Percentiles rank a stretch among this genome's conserved stretches.
These are phyloP conservation scores for Neoarthrinium moseri DNA, from an alignment of 2,329 filamentous ascomycete species.

Conservation along the genomic window DNA sequence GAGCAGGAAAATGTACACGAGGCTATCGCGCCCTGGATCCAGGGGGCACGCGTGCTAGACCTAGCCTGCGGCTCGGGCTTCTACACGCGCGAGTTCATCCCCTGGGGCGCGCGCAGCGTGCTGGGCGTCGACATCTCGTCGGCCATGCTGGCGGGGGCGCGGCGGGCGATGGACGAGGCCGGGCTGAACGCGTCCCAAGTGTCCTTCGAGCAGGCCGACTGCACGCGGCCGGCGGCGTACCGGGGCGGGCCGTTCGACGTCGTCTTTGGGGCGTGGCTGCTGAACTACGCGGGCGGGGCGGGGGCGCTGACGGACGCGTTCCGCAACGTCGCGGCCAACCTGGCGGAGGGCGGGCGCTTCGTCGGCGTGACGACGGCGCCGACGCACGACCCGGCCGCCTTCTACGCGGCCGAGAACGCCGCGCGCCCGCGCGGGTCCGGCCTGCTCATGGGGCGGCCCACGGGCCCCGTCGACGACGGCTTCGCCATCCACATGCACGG, in stretches of 20 bases:
- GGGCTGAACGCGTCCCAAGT: slow-evolving; percentile 6
- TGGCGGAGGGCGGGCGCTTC: slow-evolving; percentile 32
- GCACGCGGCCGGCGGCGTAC: slow-evolving; percentile 21
- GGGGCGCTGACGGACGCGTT: slow-evolving; percentile 31
- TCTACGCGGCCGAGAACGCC: neutral
- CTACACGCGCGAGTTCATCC: slow-evolving; percentile 29
- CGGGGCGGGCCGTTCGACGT: slow-evolving; percentile 30
- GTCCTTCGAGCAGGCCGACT: slow-evolving; percentile 22
- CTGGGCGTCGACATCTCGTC: slow-evolving; percentile 34
- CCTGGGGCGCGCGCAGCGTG: slow-evolving; percentile 32
- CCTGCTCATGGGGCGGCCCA: neutral
- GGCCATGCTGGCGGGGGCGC: slow-evolving; percentile 30
- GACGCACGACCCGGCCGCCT: slow-evolving; percentile 11
- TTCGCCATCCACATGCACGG: slow-evolving; percentile 9
- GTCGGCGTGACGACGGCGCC: slow-evolving; percentile 23
- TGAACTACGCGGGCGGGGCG: slow-evolving; percentile 32
- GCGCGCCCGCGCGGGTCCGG: neutral
- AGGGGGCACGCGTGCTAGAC: slow-evolving; percentile 27
- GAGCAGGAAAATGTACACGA: slow-evolving; percentile 1
- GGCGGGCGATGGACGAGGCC: slow-evolving; percentile 7
- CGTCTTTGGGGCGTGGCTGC: slow-evolving; percentile 33
- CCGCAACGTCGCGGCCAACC: slow-evolving; percentile 29
- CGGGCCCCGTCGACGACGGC: neutral
- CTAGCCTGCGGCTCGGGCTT: slow-evolving; percentile 36
- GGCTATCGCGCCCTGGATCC: neutral